These are phyloP conservation scores for Cutaneotrichosporon dermatis DNA, from an alignment of 1,284 basidiomycete species.

Conservation along the genomic window DNA sequence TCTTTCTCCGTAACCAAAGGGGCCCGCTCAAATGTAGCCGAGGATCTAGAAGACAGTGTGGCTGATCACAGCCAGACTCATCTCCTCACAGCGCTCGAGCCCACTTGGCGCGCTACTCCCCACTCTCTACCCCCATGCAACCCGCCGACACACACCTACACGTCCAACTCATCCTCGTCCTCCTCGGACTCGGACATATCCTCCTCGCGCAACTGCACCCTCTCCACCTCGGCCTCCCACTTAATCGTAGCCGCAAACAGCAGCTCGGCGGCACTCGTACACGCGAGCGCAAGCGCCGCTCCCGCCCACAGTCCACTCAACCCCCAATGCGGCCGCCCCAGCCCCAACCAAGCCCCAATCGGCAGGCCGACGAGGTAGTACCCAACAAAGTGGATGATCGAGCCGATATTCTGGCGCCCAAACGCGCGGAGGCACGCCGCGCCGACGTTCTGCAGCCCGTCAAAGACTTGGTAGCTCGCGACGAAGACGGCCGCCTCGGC, in stretches of 20 bases:
- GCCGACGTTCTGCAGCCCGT: constrained; percentile 29
- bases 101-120: too few relatives aligned
- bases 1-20: too few relatives aligned
- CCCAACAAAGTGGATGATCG: constrained; percentile 23
- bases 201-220: constrained; percentile 18
- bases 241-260: constrained; percentile 19
- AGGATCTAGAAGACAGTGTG: too few relatives aligned
- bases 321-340: constrained; percentile 21
- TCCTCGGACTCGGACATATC: constrained; percentile 17
- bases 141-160: not conserved
- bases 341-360: constrained; percentile 25
- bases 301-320: constrained; percentile 32
- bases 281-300: constrained; percentile 22
- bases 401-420: constrained; percentile 27
- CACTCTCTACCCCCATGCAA: not conserved
- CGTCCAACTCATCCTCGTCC: constrained; percentile 6
- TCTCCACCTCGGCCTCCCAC: constrained; percentile 27
- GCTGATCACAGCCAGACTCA: too few relatives aligned
- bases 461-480: constrained; percentile 25
- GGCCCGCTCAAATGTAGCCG: too few relatives aligned
- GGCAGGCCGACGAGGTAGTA: constrained; percentile 30
- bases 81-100: too few relatives aligned
- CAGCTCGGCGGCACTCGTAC: constrained; percentile 21
- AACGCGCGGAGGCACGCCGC: constrained; percentile 31
- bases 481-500: constrained; percentile 22